Base-by-base conservation (phyloP, 1,284 basidiomycete genomes). In the Exobasidium cylindrosporum region DNA sequence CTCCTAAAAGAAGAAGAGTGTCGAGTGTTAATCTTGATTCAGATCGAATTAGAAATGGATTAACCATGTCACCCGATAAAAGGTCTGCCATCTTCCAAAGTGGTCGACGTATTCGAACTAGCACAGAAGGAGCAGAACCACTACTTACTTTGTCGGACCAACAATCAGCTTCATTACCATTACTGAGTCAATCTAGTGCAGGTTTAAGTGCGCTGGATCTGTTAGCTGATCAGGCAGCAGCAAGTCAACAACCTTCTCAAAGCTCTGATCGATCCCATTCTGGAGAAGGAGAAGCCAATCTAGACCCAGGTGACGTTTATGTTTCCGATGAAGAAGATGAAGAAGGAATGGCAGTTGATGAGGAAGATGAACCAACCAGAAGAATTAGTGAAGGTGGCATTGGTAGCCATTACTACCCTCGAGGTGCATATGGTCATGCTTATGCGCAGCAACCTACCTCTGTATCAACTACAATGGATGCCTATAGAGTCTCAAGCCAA, bases 221-320 rank as follows among this genome's bases (percentile, higher is more conserved):
- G 57, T 72, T 80, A 10, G 78, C 78, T 17, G 76, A 80, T 54
- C 78, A 80, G 58, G 78, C 78, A 6, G 76, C 76, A 1, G 71
- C 75, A 4, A 70, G 67, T 55, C 76, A 77, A 54, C 70, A 74
- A 24, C 72, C 73, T 32, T 69, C 68, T 32, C 68, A 73, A 63
- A 69, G 66, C 14, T 73, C 69, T 45, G 73, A 74, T 47, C 64
- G 63, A 32, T 74, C 68, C n/a, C 54, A 44, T 35, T 62, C 60
- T n/a, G 31, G 40, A 1, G 50, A 46, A 23, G 63, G 50, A 28
- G 57, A 52, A 28, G 62, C 54, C 24, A 58, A 55, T 21, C 57
- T 56, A 5, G 49, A 46, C 17, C 45, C 28, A 45, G 24, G 40
- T 5, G 54, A 43, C 21, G 58, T 52, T 14, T 44, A 31, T 14